A percentile compares a stretch with the other conserved stretches of the same genome.
Evolutionary conservation across 1,139 yeast genomes (phyloP).

Genomic region (Saccharomyces pastorianus): DNA sequence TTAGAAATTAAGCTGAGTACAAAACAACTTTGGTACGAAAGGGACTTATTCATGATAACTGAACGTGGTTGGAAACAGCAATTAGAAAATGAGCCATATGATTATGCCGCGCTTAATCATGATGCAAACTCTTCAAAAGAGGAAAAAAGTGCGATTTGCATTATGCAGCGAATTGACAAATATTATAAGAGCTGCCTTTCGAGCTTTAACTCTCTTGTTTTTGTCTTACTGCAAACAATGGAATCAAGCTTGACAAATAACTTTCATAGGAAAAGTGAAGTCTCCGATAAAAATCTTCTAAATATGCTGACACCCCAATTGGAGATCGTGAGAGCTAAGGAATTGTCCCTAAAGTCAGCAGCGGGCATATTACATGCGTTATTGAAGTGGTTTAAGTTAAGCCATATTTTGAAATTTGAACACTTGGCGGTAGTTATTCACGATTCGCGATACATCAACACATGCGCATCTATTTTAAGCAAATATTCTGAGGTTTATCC

Average conservation of each 20-base stretch:
- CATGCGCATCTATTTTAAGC: conserved; percentile 35
- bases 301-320: conserved; percentile 33
- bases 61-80: conserved; percentile 57
- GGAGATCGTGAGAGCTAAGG: conserved; percentile 55
- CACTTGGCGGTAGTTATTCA: conserved; percentile 63
- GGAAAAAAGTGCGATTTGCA: conserved; percentile 24
- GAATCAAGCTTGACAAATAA: conserved; percentile 39
- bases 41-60: conserved; percentile 60
- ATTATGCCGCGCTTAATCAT: conserved; percentile 12
- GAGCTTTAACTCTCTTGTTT: conserved; percentile 52
- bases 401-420: conserved; percentile 72
- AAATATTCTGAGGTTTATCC: conserved; percentile 32
- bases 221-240: conserved; percentile 56
- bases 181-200: conserved; percentile 50
- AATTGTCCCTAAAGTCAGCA: conserved; percentile 55
- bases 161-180: conserved; percentile 51
- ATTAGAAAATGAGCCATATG: conserved; percentile 12
- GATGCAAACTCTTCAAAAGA: conserved; percentile 7
- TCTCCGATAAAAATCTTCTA: conserved; percentile 5
- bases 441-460: conserved; percentile 59
- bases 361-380: conserved; percentile 47
- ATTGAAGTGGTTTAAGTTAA: conserved; percentile 69
- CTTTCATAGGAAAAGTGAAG: conserved; percentile 8
- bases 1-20: conserved; percentile 56
- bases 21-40: conserved; percentile 63